Evolutionary conservation across 805 yeast species (phyloP).

Genomic region (Candida berthetii): DNA sequence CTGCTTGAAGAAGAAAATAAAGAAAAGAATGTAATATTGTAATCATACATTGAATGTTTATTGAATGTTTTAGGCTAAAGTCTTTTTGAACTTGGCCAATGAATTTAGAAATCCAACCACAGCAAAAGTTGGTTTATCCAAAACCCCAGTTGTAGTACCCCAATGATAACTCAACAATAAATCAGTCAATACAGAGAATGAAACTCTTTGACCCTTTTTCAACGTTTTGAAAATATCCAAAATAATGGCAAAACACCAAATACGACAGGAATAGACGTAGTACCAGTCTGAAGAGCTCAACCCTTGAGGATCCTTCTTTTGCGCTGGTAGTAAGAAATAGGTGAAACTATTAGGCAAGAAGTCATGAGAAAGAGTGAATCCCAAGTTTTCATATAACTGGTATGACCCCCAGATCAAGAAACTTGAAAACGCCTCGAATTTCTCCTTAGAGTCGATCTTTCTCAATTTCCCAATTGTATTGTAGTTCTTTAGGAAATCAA

Average conservation of each 20-base stretch:
- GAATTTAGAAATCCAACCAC: conserved; percentile 13
- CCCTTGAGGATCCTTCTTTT: conserved; percentile 4
- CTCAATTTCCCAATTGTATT: conserved; percentile 7
- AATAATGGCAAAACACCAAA: conserved; percentile 11
- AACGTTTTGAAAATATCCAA: conserved; percentile 8
- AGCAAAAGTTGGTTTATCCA: conserved; percentile 12
- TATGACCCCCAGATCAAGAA: conserved; percentile 11
- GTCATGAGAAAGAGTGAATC: conserved; percentile 10
- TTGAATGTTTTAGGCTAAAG: not conserved
- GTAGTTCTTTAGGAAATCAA: conserved; percentile 9
- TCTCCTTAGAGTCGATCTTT: conserved; percentile 1
- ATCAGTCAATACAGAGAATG: conserved; percentile 8
- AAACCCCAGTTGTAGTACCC: conserved; percentile 12
- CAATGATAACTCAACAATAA: conserved; percentile 15
- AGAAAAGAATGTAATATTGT: too few species aligned
- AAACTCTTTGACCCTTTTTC: conserved; percentile 4
- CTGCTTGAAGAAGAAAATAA: too few species aligned
- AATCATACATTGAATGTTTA: too few species aligned
- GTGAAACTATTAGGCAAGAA: conserved; percentile 9
- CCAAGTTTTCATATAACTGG: conserved; percentile 15
- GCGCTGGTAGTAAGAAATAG: conserved; percentile 6
- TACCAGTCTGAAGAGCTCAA: conserved; percentile 14
- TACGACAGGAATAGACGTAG: conserved; percentile 14
- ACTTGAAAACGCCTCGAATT: conserved; percentile 7
- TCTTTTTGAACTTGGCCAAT: conserved; percentile 6